Conservation (phyloP, 768 basidiomycete species). For the Russula lepida region DNA sequence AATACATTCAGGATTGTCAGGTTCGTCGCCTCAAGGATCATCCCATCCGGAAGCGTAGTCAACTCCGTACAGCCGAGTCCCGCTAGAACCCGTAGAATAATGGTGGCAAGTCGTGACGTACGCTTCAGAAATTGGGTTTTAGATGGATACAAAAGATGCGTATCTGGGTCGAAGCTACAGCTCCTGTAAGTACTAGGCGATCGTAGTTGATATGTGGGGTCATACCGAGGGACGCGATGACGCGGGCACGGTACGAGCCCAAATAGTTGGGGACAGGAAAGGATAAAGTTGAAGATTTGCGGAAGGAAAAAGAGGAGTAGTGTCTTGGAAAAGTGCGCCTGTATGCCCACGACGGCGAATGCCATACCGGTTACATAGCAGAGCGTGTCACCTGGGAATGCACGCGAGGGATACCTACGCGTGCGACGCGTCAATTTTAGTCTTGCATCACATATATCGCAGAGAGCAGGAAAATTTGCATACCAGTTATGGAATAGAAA, state of each 20-base stretch:
- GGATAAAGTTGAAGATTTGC: constrained; percentile 94
- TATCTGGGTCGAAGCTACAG: constrained; percentile 62
- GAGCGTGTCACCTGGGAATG: constrained; percentile 93
- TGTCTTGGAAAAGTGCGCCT: constrained; percentile 96
- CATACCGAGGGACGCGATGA: constrained; percentile 85
- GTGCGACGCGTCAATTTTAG: not conserved
- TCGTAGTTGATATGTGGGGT: not conserved
- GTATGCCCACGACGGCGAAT: constrained; percentile 94
- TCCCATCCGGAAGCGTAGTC: constrained; percentile 43
- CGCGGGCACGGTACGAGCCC: constrained; percentile 89
- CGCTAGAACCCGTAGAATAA: constrained; percentile 53
- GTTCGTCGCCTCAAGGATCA: constrained; percentile 70
- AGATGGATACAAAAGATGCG: constrained; percentile 74
- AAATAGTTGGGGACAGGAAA: constrained; percentile 92
- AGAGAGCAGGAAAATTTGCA: constrained; percentile 24
- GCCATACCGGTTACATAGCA: constrained; percentile 99
- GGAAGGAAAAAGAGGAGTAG: constrained; percentile 94
- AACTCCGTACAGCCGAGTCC: constrained; percentile 60
- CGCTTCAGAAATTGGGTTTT: constrained; percentile 50
- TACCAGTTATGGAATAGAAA: constrained; percentile 97
- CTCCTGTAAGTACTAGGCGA: not conserved
- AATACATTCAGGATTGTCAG: constrained; percentile 87
- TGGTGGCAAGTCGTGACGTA: constrained; percentile 44
- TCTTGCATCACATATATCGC: not conserved
- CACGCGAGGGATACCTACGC: constrained; percentile 87